Evolutionary conservation across 163 green algal species (phyloP).

Genomic region (Botryococcus braunii): DNA sequence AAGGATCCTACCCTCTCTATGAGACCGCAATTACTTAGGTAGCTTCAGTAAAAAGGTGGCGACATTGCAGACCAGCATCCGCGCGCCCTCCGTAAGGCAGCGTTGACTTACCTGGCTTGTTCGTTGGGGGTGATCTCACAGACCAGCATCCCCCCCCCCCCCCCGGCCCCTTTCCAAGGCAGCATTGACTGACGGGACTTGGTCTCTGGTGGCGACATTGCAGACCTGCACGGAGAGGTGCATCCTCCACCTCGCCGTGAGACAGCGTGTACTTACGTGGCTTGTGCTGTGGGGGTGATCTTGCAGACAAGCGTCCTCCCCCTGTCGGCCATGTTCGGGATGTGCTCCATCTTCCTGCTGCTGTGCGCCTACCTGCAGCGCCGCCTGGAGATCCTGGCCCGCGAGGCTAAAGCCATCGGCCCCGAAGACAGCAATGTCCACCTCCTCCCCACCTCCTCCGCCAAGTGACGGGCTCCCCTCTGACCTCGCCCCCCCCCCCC

Average conservation of each 20-base stretch:
- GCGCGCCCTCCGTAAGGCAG: no score
- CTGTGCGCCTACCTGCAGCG: conserved; percentile 31
- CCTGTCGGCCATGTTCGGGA: conserved; percentile 82
- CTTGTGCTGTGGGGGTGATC: neutral
- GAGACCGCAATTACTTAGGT: no score
- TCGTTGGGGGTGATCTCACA: no score
- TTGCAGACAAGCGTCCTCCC: conserved; percentile 69
- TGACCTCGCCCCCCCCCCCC: no score
- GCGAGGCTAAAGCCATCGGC: neutral
- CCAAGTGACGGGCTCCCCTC: no score
- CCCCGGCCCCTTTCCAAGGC: no score
- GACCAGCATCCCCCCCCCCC: no score
- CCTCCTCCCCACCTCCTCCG: neutral
- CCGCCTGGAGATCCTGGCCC: conserved; percentile 18
- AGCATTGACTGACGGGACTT: neutral
- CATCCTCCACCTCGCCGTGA: neutral
- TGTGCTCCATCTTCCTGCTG: conserved; percentile 80
- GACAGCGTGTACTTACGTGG: neutral
- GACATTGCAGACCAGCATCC: no score
- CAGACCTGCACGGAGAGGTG: neutral
- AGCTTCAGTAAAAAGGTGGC: no score
- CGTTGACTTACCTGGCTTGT: no score
- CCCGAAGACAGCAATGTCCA: neutral
- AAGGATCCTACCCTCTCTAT: no score
- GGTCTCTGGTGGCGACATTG: neutral